These are phyloP conservation scores for Isatis tinctoria DNA, from an alignment of 345 rosid species.

Conservation along the genomic window DNA sequence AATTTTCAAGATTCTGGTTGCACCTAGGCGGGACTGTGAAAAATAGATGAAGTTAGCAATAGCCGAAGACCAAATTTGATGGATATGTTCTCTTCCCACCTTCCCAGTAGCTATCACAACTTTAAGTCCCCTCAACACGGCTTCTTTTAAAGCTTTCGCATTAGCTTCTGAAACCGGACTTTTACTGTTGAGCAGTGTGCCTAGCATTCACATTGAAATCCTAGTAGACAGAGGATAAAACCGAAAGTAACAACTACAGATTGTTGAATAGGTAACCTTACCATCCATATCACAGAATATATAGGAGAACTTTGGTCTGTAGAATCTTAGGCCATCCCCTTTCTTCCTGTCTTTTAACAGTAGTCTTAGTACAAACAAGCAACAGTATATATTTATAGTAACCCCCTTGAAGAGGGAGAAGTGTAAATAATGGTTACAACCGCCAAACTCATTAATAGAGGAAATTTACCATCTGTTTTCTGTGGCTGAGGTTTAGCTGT, in stretches of 20 bases:
- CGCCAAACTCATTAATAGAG: neutral
- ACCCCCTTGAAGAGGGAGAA: neutral
- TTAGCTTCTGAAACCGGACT: conserved; percentile 61
- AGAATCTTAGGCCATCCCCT: conserved; percentile 76
- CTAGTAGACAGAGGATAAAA: conserved; percentile 10
- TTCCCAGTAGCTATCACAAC: conserved; percentile 95
- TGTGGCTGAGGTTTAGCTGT: conserved; percentile 36
- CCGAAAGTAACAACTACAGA: conserved; percentile 9
- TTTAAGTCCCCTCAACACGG: conserved; percentile 76
- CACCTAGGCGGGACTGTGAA: conserved; percentile 77
- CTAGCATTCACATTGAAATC: conserved; percentile 36
- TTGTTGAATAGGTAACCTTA: conserved; percentile 33
- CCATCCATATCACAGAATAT: conserved; percentile 99
- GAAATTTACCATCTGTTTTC: conserved; percentile 55
- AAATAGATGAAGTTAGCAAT: conserved; percentile 12
- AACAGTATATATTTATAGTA: conserved; percentile 13
- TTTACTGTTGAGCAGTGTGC: conserved; percentile 81
- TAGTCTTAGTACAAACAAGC: conserved; percentile 30
- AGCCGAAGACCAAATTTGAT: neutral
- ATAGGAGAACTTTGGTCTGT: conserved; percentile 87
- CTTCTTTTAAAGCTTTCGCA: conserved; percentile 84
- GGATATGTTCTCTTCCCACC: conserved; percentile 38
- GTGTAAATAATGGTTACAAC: neutral
- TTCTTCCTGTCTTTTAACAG: conserved; percentile 83
- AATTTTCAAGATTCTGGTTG: conserved; percentile 47